Evolutionary conservation across 2,329 filamentous ascomycete species (phyloP).

Genomic region (Fusarium pseudoanthophilum): DNA sequence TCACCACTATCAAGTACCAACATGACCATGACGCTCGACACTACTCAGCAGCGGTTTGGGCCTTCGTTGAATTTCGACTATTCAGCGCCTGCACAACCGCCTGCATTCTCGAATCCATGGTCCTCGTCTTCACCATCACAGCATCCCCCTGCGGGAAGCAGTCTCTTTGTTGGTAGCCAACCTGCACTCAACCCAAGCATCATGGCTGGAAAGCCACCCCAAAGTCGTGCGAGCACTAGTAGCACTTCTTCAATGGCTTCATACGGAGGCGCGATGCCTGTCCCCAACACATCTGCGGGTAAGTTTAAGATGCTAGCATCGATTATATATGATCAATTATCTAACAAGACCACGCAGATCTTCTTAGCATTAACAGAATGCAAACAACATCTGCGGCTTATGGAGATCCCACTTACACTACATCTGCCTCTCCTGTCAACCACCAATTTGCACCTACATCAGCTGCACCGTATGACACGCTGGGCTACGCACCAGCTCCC

Average conservation of each 20-base stretch:
- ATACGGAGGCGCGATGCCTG: conserved; percentile 75
- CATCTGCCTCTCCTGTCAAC: conserved; percentile 73
- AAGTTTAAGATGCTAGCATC: conserved; percentile 39
- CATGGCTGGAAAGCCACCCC: conserved; percentile 56
- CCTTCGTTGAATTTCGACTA: conserved; percentile 83
- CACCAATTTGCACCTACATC: conserved; percentile 71
- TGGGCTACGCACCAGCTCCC: conserved; percentile 78
- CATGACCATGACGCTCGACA: conserved; percentile 97
- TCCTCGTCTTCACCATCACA: conserved; percentile 62
- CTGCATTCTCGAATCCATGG: conserved; percentile 95
- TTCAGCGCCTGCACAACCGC: conserved; percentile 60
- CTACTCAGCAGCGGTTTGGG: conserved; percentile 83
- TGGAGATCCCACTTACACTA: conserved; percentile 75
- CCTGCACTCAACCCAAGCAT: conserved; percentile 67
- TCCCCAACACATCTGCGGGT: conserved; percentile 79
- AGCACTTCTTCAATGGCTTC: conserved; percentile 71
- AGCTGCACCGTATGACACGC: conserved; percentile 76
- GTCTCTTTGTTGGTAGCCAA: conserved; percentile 72
- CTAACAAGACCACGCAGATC: conserved; percentile 79
- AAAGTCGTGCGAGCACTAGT: conserved; percentile 67
- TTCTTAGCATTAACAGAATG: conserved; percentile 74
- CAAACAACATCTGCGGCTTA: conserved; percentile 72
- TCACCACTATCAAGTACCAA: conserved; percentile 49
- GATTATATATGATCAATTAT: conserved; percentile 41
- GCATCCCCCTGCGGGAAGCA: conserved; percentile 63